Conservation (phyloP, 2,329 filamentous ascomycete genomes). For the Neophaeococcomyces mojaviensis region DNA sequence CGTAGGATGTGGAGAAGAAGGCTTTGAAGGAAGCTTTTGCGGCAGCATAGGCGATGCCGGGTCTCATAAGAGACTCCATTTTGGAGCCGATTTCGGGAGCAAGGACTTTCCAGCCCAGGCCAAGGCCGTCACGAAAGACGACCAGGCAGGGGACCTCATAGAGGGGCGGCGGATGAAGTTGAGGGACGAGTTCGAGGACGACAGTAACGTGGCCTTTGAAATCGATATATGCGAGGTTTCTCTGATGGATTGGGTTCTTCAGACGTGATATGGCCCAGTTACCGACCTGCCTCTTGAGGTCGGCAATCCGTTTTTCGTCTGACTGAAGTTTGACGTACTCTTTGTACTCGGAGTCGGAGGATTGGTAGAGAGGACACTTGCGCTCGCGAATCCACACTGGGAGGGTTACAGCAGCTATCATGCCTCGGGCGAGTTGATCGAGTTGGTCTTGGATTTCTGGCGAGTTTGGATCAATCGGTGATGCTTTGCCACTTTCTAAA, state of each 20-base stretch:
- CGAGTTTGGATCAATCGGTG: background rate
- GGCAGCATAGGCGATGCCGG: slow-evolving; percentile 13
- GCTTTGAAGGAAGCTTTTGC: slow-evolving; percentile 15
- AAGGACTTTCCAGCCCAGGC: slow-evolving; percentile 16
- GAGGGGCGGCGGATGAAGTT: slow-evolving; percentile 12
- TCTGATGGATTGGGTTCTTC: background rate
- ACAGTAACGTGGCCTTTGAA: slow-evolving; percentile 4
- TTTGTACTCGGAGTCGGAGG: slow-evolving; percentile 20
- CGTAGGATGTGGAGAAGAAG: slow-evolving; percentile 10
- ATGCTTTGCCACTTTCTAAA: background rate
- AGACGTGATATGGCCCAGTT: background rate
- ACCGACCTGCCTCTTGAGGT: slow-evolving; percentile 11
- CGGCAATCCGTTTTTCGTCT: slow-evolving; percentile 16
- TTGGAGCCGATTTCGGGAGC: slow-evolving; percentile 14
- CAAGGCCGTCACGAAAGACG: slow-evolving; percentile 6
- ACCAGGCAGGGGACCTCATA: slow-evolving; percentile 19
- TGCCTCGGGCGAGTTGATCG: background rate
- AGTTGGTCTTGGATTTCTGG: background rate
- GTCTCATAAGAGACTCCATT: slow-evolving; percentile 19
- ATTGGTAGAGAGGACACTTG: slow-evolving; percentile 7
- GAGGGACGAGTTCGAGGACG: slow-evolving; percentile 14
- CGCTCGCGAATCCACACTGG: slow-evolving; percentile 19
- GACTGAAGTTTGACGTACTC: slow-evolving; percentile 15
- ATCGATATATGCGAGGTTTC: slow-evolving; percentile 1
- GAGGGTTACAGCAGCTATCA: slow-evolving; percentile 11